Evolutionary conservation across 2,329 filamentous ascomycete species (phyloP), one percentile per base, ranked within the genome.

Genomic region (Periconia sp.): DNA sequence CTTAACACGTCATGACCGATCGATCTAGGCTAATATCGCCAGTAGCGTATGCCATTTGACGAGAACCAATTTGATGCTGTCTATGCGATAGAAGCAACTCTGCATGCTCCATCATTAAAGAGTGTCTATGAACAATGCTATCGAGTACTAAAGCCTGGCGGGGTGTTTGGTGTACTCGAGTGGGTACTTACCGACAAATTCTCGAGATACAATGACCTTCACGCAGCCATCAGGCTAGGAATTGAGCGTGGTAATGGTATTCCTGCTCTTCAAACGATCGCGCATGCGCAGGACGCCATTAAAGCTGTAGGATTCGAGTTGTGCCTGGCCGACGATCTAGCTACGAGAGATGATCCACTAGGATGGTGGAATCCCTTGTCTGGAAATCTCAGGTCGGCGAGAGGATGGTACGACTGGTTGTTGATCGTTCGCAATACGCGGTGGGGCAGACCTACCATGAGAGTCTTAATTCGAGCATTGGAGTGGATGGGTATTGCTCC

Each of bases 131-230:
- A 82, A 64, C 86, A 96, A 71, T 95, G 96, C 63, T 89, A 85
- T 81, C 87, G 88, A 32, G 90, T 95, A 13, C 78, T 96, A 47
- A 96, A 96, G 79, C 92, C 92, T 12, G 92, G 92, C 46, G 92
- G 92, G 67, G 78, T 88, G 35, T 96, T 96, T 63, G 92, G 91
- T 65, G 91, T 96, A 36, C 96, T 96, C 73, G 92, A 96, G 73
- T 96, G 92, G 91, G 78, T 96, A 61, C 96, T 96, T 92, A 95
- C 90, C 9, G 90, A 95, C 44, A 77, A 85, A 12, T 96, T 95
- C 73, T 86, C 96, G 74, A 90, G 94, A 66, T 78, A 85, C 46
- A 89, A 95, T 77, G 68, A 87, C 0, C 78, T 83, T 59, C 91
- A 96, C 88, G 92, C 46, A 82, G 95, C 13, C 5, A 5, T 28